phyloP scores from a whole-genome alignment of 768 basidiomycete species.

The Naganishia randhawae region DNA sequence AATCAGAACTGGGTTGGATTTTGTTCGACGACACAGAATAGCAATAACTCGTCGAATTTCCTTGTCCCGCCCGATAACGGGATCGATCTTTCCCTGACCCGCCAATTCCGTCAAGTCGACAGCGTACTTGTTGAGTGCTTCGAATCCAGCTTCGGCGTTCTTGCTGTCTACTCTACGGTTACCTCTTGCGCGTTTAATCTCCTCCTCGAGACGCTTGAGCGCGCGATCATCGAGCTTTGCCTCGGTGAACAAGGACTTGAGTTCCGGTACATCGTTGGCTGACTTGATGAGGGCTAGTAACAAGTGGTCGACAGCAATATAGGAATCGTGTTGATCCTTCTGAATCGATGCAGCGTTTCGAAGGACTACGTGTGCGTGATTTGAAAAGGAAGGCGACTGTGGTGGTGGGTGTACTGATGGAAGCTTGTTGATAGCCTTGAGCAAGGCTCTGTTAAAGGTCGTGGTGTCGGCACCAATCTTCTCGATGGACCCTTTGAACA shows the following conservation, averaged over 20 bases:
- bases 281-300: constrained; percentile 80
- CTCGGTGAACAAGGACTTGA: constrained; percentile 70
- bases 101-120: constrained; percentile 52
- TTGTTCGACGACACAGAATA: constrained; percentile 75
- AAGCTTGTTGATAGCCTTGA: constrained; percentile 72
- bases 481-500: constrained; percentile 73
- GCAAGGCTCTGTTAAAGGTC: constrained; percentile 66
- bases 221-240: constrained; percentile 56
- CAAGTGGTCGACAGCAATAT: constrained; percentile 88
- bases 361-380: constrained; percentile 61
- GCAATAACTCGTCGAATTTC: constrained; percentile 82
- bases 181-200: constrained; percentile 58
- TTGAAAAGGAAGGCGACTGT: constrained; percentile 64
- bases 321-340: constrained; percentile 74
- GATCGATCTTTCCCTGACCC: constrained; percentile 53
- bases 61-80: constrained; percentile 61
- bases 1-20: constrained; percentile 95
- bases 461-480: constrained; percentile 82
- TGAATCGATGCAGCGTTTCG: constrained; percentile 71
- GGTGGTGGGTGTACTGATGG: constrained; percentile 83
- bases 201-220: constrained; percentile 43
- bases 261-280: constrained; percentile 52
- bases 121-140: constrained; percentile 72
- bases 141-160: constrained; percentile 86
- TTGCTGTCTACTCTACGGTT: constrained; percentile 79